phyloP scores from a whole-genome alignment of 1,284 basidiomycete species.

The Papiliotrema terrestris region DNA sequence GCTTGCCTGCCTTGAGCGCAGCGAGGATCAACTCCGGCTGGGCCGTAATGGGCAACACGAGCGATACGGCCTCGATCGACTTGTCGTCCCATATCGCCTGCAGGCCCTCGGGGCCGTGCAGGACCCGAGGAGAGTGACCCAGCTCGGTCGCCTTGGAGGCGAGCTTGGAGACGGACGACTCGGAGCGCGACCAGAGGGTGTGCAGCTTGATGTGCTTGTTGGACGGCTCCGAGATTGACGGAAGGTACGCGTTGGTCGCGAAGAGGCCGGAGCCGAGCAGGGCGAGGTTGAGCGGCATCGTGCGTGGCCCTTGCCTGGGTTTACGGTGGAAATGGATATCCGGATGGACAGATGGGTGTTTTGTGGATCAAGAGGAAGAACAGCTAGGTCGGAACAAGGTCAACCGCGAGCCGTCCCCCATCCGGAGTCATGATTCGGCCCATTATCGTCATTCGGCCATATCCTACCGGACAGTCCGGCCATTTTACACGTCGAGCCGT shows the following conservation, averaged over 20 bases:
- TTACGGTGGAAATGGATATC: too few relatives aligned
- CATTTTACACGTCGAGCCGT: too few relatives aligned
- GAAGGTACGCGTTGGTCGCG: slow-evolving; percentile 59
- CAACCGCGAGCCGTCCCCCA: too few relatives aligned
- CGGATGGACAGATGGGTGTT: too few relatives aligned
- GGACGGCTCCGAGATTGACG: slow-evolving; percentile 58
- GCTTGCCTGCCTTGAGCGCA: slow-evolving; percentile 63
- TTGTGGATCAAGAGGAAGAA: too few relatives aligned
- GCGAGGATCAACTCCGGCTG: slow-evolving; percentile 67
- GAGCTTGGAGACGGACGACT: slow-evolving; percentile 57
- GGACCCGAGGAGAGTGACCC: slow-evolving; percentile 52
- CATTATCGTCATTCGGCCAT: too few relatives aligned
- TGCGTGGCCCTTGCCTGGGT: not conserved
- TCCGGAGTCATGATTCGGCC: too few relatives aligned
- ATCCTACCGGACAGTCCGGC: too few relatives aligned
- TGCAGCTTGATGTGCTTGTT: slow-evolving; percentile 54
- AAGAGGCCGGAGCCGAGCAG: slow-evolving; percentile 45
- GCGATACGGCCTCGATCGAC: slow-evolving; percentile 67
- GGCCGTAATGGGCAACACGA: slow-evolving; percentile 70
- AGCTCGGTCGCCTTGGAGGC: slow-evolving; percentile 44
- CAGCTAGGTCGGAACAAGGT: too few relatives aligned
- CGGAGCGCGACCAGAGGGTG: slow-evolving; percentile 75
- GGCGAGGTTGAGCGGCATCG: slow-evolving; percentile 25
- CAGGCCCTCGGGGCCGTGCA: slow-evolving; percentile 59
- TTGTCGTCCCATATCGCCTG: slow-evolving; percentile 62